These are phyloP conservation scores for Daucus carota DNA, from an alignment of 129 eudicot genomes.

Conservation along the genomic window DH1_v3.0 NC_030386.2:5159001-5159500, in stretches of 20 bases:
- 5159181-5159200: slow-evolving; percentile 94
- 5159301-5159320: slow-evolving; percentile 93
- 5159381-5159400: slow-evolving; percentile 32
- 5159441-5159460: slow-evolving; percentile 92
- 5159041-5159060: slow-evolving; percentile 47
- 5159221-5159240: slow-evolving; percentile 82
- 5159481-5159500: slow-evolving; percentile 48
- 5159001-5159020: slow-evolving; percentile 88
- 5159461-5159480: slow-evolving; percentile 93
- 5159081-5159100: slow-evolving; percentile 67
- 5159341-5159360: slow-evolving; percentile 98
- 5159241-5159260: slow-evolving; percentile 76
- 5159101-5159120: slow-evolving; percentile 68
- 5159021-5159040: slow-evolving; percentile 61
- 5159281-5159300: slow-evolving; percentile 80
- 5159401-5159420: slow-evolving; percentile 74
- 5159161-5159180: slow-evolving; percentile 55
- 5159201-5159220: slow-evolving; percentile 60
- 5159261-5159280: slow-evolving; percentile 75
- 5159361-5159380: slow-evolving; percentile 57
- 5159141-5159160: slow-evolving; percentile 55
- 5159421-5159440: slow-evolving; percentile 92
- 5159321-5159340: slow-evolving; percentile 94
- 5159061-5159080: slow-evolving; percentile 72
- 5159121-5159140: slow-evolving; percentile 53